Base-by-base conservation (phyloP, 345 rosid species). In the Hibiscus syriacus region DNA sequence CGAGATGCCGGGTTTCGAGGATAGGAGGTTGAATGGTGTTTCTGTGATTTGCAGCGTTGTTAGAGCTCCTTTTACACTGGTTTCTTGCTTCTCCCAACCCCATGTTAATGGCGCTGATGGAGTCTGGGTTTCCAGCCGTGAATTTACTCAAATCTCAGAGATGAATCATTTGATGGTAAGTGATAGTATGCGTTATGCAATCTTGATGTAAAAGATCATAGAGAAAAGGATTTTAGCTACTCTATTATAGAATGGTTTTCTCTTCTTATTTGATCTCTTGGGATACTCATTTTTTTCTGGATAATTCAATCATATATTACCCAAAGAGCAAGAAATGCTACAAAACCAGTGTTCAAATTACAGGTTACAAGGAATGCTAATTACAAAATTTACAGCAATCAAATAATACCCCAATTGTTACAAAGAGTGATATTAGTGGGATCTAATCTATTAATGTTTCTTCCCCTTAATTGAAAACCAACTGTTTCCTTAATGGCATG, bases 71-170 rank as follows among this genome's bases (percentile, higher is more conserved):
- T 27, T 86, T 11, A 78, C 88, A 10, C 63, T 85, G 58, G 41
- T 89, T 55, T 83, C 90, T 8, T 92, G 98, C 75, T 85, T 89
- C 66, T 79, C 89, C 0, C 87, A 82, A 4, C 96, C 96, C 23
- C 88, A 82, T 11, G 86, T 74, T 48, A 83, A 62, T 9, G 87
- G 89, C 8, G 78, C 80, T 0, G 96, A 92, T 72, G 87, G 92
- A 0, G 72, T 82, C 10, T 87, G 98, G 94, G 82, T 79, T 55
- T 84, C 98, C 0, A 86, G 84, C 1, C 55, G 22, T 22, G 92
- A 87, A 60, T 83, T 86, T 50, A 73, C 77, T 2, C 89, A 82
- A 41, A 41, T 41, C 16, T 41, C 46, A 10, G 46, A 41, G 46
- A 41, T 39, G 45, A 39, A 39, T 39, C 45, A 39, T 39, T 39